A percentile compares a stretch with the other conserved stretches of the same genome.
These are phyloP conservation scores for Colletotrichum horii DNA, from an alignment of 2,329 filamentous ascomycete genomes.

Conservation along the genomic window DNA sequence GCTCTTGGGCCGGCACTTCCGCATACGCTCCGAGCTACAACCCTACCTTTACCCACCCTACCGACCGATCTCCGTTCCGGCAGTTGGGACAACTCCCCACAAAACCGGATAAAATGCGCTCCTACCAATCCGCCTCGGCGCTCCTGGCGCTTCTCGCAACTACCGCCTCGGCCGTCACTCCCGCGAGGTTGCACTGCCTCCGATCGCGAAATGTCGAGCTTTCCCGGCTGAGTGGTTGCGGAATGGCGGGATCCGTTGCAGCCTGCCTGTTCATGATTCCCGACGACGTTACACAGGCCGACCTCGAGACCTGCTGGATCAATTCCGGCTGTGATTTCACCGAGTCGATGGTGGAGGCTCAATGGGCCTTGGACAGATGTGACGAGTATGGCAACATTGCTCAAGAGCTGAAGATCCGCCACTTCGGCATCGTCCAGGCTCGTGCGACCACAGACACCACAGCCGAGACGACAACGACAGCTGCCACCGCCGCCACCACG, in stretches of 20 bases:
- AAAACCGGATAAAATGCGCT: constrained; percentile 16
- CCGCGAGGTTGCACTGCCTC: constrained; percentile 42
- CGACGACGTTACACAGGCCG: constrained; percentile 29
- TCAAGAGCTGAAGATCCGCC: constrained; percentile 22
- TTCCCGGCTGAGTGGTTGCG: constrained; percentile 47
- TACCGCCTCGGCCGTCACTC: constrained; percentile 32
- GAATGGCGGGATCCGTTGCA: constrained; percentile 44
- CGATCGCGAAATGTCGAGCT: constrained; percentile 41
- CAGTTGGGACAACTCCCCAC: not conserved
- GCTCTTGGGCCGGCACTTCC: not conserved
- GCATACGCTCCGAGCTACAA: constrained; percentile 1
- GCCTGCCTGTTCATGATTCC: constrained; percentile 45
- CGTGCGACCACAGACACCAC: constrained; percentile 24
- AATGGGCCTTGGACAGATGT: constrained; percentile 35
- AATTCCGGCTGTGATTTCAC: constrained; percentile 37
- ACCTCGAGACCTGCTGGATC: constrained; percentile 43
- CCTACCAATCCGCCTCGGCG: constrained; percentile 9
- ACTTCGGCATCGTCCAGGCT: not conserved
- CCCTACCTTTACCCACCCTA: not conserved
- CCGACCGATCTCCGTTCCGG: not conserved
- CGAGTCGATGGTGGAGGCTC: constrained; percentile 34
- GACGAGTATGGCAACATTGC: constrained; percentile 11
- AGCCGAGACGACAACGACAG: constrained; percentile 12
- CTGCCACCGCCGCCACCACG: constrained; percentile 27
- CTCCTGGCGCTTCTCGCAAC: constrained; percentile 27